Evolutionary conservation across 768 basidiomycete genomes (phyloP).

Genomic region (Mycena albidolilacea): DNA sequence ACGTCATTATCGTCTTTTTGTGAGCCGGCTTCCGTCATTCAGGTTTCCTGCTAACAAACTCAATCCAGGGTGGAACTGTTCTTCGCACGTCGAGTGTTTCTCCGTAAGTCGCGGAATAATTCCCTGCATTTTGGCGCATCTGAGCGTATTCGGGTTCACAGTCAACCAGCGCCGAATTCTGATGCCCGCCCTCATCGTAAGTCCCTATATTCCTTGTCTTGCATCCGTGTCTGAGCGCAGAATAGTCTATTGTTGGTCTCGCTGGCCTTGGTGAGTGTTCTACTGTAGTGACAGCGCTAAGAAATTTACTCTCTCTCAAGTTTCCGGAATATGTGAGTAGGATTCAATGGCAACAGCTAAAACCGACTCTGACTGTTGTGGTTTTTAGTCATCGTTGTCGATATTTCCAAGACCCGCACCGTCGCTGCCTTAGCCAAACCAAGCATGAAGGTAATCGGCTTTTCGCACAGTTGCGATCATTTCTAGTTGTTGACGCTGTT

Average conservation of each 20-base stretch:
- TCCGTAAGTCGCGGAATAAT: not conserved
- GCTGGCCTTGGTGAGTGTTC: constrained; percentile 2
- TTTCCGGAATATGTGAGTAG: constrained; percentile 14
- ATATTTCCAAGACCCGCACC: not conserved
- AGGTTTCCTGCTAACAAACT: not conserved
- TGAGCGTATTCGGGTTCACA: not conserved
- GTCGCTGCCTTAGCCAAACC: not conserved
- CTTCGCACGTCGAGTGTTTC: constrained; percentile 18
- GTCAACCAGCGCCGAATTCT: constrained; percentile 4
- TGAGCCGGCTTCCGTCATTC: not conserved
- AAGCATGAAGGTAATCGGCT: constrained; percentile 5
- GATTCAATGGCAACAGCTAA: not conserved
- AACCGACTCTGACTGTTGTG: too few species aligned
- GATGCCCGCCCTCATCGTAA: constrained; percentile 11
- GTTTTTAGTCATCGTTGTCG: constrained; percentile 9
- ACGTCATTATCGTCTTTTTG: constrained; percentile 9
- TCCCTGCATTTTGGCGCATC: not conserved
- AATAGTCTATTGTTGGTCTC: not conserved
- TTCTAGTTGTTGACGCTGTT: not conserved
- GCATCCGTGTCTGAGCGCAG: not conserved
- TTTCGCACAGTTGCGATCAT: not conserved
- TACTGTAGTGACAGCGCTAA: not conserved
- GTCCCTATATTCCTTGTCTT: not conserved
- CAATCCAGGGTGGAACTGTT: constrained; percentile 4
- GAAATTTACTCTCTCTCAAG: not conserved